Evolutionary conservation across 2,329 filamentous ascomycete species (phyloP).

Genomic region (Cryphonectria japonica): DNA sequence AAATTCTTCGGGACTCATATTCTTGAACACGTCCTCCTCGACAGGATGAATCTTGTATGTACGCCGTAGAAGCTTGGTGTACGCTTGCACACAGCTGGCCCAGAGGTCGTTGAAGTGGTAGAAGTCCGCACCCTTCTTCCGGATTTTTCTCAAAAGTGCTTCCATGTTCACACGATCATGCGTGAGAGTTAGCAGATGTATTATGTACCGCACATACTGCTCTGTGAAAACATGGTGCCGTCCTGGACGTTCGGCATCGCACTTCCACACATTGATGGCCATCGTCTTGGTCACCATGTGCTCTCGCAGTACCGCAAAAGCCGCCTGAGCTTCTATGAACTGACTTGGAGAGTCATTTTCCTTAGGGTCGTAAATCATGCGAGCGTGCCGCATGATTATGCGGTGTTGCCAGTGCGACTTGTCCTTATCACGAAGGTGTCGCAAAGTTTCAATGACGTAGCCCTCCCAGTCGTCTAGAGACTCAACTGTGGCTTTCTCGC

Average conservation of each 20-base stretch:
- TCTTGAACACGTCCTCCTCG: slow-evolving; percentile 60
- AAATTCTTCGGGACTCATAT: slow-evolving; percentile 58
- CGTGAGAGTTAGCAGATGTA: slow-evolving; percentile 72
- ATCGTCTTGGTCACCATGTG: slow-evolving; percentile 90
- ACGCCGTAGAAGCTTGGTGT: slow-evolving; percentile 57
- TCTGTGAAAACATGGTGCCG: slow-evolving; percentile 92
- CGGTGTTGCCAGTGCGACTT: slow-evolving; percentile 96
- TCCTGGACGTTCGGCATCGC: slow-evolving; percentile 80
- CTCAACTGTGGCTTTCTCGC: slow-evolving; percentile 54
- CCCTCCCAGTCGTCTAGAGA: slow-evolving; percentile 65
- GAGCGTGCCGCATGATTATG: slow-evolving; percentile 75
- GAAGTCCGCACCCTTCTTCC: slow-evolving; percentile 79
- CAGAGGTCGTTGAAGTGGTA: slow-evolving; percentile 65
- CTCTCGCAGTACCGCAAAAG: slow-evolving; percentile 75
- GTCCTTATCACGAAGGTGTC: slow-evolving; percentile 68
- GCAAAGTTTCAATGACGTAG: slow-evolving; percentile 56
- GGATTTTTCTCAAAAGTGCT: slow-evolving; percentile 74
- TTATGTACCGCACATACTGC: slow-evolving; percentile 83
- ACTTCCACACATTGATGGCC: slow-evolving; percentile 94
- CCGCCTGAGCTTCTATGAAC: slow-evolving; percentile 73
- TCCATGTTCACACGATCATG: slow-evolving; percentile 78
- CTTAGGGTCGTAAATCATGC: slow-evolving; percentile 55
- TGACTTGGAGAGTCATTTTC: slow-evolving; percentile 42
- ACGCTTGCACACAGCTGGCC: slow-evolving; percentile 59
- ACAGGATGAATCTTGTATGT: slow-evolving; percentile 50